Conservation (phyloP, 345 rosid species). For the Euphorbia lathyris region DNA sequence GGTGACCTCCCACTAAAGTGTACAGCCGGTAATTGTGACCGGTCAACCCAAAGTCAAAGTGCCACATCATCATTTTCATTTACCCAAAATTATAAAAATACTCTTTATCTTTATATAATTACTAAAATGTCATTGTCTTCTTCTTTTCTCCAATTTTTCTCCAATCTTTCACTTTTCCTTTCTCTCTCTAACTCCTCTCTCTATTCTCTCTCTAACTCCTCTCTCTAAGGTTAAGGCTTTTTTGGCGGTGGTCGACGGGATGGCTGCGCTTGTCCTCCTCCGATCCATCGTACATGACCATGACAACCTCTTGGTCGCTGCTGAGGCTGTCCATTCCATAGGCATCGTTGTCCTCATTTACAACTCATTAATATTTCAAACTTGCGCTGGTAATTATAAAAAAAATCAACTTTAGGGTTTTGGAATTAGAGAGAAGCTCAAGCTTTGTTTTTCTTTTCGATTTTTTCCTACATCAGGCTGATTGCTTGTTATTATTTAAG, state of each 20-base stretch:
- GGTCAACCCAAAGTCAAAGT: too few species aligned
- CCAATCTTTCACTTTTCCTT: too few species aligned
- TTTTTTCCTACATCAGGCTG: background rate
- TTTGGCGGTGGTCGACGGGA: constrained; percentile 85
- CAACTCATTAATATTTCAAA: constrained; percentile 86
- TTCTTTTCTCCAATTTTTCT: too few species aligned
- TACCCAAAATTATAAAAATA: too few species aligned
- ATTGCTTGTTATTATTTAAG: background rate
- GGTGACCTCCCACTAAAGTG: too few species aligned
- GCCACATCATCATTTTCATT: too few species aligned
- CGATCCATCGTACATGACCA: constrained; percentile 95
- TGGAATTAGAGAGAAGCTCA: background rate
- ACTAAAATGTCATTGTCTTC: too few species aligned
- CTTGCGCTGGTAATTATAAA: constrained; percentile 75
- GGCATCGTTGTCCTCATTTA: constrained; percentile 93
- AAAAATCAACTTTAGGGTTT: background rate
- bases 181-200: too few species aligned
- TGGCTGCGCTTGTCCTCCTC: constrained; percentile 82
- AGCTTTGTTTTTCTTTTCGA: background rate
- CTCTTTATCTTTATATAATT: too few species aligned
- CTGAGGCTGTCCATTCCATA: constrained; percentile 95
- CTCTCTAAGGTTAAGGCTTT: constrained; percentile 95
- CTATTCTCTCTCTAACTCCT: too few species aligned
- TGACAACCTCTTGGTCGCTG: constrained; percentile 97
- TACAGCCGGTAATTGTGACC: too few species aligned